Base-by-base conservation (phyloP, 1,284 basidiomycete species). In the Salmacisia buchloeana region DNA sequence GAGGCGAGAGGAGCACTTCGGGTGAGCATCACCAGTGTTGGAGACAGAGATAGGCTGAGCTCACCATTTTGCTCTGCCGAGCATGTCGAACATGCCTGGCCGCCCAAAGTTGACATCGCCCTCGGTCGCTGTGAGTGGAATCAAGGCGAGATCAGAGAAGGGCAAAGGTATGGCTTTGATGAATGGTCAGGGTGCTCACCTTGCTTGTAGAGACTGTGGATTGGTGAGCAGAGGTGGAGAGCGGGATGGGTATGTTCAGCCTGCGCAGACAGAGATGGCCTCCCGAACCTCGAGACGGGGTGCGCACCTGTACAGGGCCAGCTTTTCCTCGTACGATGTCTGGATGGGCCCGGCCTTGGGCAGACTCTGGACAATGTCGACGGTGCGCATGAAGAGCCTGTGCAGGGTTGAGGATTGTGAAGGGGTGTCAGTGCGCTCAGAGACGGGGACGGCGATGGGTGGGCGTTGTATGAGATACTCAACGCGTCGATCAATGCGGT, bases 311-410 rank as follows among this genome's bases (percentile, higher is more conserved):
- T 97, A 97, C 85, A 97, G 91, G 15, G 88, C 87, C 9, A 97
- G 83, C 80, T 97, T 97, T 80, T 97, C 94, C 73, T 97, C 94
- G 80, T 97, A 97, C 61, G 87, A 91, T 0, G 94, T 97, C 81
- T 97, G 93, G 70, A 97, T 94, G 43, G 93, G 92, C 0, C 94
- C 93, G 10, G 88, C 90, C 83, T 94, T 94, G 1, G 94, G 93
- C 23, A 97, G 83, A 65, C 67, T 73, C 77, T 97, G 94, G 2
- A 96, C 89, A 68, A 97, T 94, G 81, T 94, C 89, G 10, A 97
- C 93, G 1, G 93, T 93, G 57, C 92, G 87, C 82, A 93, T 87
- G 81, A 97, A 97, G 77, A 94, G 91, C 45, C 83, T 83, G 67
- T 9, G 46, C 5, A 25, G 18, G 29, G 18, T 27, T 21, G 82